phyloP scores from a whole-genome alignment of 129 eudicot species.

The Cynara cardunculus region DNA sequence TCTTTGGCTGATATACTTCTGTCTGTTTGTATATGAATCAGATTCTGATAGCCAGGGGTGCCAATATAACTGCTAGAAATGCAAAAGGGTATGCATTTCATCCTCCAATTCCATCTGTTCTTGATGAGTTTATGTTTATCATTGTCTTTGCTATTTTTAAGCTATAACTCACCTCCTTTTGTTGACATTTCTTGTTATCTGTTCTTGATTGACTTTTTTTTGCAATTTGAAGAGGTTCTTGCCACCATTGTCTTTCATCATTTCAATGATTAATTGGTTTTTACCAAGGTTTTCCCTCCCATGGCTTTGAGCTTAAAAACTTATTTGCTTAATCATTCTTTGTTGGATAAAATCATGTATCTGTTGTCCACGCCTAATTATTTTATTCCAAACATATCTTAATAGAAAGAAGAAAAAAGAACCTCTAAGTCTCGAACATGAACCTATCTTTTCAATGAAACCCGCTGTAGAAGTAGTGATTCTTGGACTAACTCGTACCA shows the following conservation, averaged over 20 bases:
- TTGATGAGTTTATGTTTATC: background rate
- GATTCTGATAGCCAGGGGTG: slow-evolving; percentile 81
- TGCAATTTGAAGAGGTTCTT: no score
- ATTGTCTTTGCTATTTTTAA: background rate
- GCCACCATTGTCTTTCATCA: no score
- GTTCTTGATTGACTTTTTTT: background rate
- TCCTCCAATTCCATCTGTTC: background rate
- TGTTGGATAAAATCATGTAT: no score
- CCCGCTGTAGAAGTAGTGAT: background rate
- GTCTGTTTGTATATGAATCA: slow-evolving; percentile 28
- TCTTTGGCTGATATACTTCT: background rate
- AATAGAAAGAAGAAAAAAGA: background rate
- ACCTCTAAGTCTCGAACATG: background rate
- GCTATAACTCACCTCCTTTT: background rate
- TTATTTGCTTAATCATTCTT: background rate
- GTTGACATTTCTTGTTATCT: slow-evolving; percentile 4
- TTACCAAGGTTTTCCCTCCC: no score
- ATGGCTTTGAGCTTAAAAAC: background rate
- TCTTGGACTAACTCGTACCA: background rate
- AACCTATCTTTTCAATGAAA: background rate
- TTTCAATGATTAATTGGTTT: no score
- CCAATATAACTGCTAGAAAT: slow-evolving; percentile 65
- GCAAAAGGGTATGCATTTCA: slow-evolving; percentile 66
- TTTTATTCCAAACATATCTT: background rate
- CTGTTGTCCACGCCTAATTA: background rate